Percentiles rank a stretch among this genome's conserved stretches.
Evolutionary conservation across 75 land plant species (phyloP).

Genomic region (Pinus tabuliformis): DNA sequence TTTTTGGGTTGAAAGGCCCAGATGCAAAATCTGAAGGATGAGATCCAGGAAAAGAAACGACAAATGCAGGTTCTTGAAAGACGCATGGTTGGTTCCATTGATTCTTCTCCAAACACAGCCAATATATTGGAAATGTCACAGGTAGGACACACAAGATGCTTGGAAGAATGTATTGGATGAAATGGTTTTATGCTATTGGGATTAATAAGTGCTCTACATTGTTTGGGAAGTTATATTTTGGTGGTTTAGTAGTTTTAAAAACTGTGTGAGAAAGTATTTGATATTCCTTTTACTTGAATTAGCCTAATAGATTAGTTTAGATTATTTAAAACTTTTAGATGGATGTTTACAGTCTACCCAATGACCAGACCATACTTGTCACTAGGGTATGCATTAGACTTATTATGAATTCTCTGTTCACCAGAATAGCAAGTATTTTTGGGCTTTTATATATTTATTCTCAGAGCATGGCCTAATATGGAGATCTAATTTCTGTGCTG

Average conservation of each 20-base stretch:
- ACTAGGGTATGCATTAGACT: background rate
- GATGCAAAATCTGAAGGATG: conserved; percentile 78
- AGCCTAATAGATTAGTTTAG: too few species aligned
- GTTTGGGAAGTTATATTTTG: too few species aligned
- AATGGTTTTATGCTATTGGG: background rate
- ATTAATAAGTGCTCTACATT: background rate
- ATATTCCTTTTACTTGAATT: too few species aligned
- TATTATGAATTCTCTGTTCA: background rate
- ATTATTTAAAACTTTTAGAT: background rate
- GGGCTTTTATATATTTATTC: background rate
- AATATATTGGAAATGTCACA: conserved; percentile 61
- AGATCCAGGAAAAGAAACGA: conserved; percentile 77
- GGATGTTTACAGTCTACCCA: background rate
- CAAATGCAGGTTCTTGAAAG: conserved; percentile 84
- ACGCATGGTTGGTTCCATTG: conserved; percentile 72
- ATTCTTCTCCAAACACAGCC: conserved; percentile 28
- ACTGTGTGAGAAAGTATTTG: too few species aligned
- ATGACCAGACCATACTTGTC: background rate
- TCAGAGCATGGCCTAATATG: background rate
- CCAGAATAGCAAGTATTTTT: background rate
- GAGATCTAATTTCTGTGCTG: background rate
- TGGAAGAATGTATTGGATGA: background rate
- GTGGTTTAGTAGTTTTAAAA: too few species aligned
- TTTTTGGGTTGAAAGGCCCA: conserved; percentile 39
- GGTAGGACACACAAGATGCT: conserved; percentile 29